These are phyloP conservation scores for Paramecium pentaurelia DNA, from an alignment of 73 alveolate species.

Conservation along the genomic window DNA sequence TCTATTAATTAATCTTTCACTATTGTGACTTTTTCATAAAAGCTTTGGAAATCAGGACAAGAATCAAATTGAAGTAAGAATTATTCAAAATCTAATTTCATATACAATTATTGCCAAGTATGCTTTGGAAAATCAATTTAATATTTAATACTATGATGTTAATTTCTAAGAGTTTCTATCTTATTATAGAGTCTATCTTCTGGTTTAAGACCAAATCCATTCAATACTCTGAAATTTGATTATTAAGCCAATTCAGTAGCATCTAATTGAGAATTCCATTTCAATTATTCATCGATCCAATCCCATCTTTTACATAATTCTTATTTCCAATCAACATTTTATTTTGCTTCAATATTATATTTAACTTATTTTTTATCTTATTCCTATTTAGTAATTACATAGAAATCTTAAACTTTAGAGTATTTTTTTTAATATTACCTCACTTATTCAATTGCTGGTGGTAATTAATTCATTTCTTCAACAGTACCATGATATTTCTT, in stretches of 20 bases:
- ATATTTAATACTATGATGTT: not conserved
- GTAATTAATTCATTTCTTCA: slow-evolving; percentile 80
- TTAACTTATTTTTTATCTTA: slow-evolving; percentile 70
- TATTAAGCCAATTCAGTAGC: slow-evolving; percentile 46
- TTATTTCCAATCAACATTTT: slow-evolving; percentile 61
- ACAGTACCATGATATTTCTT: slow-evolving; percentile 95
- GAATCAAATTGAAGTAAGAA: slow-evolving; percentile 75
- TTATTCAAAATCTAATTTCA: slow-evolving; percentile 87
- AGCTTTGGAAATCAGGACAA: slow-evolving; percentile 77
- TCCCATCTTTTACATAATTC: slow-evolving; percentile 65
- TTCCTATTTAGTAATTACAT: slow-evolving; percentile 35
- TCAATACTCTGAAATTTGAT: slow-evolving; percentile 39
- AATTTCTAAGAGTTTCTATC: slow-evolving; percentile 30
- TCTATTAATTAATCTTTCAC: not conserved
- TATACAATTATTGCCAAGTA: slow-evolving; percentile 88
- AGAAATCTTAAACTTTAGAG: slow-evolving; percentile 73
- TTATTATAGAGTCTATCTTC: slow-evolving; percentile 66
- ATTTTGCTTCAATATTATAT: slow-evolving; percentile 72
- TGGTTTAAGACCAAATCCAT: slow-evolving; percentile 48
- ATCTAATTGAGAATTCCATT: not conserved
- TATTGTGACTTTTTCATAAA: slow-evolving; percentile 70
- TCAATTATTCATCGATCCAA: slow-evolving; percentile 64
- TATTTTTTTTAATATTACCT: slow-evolving; percentile 57
- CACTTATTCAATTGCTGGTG: slow-evolving; percentile 69
- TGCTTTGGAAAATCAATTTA: slow-evolving; percentile 40